Base-by-base conservation (phyloP, 306 rosid genomes). In the Gastrolobium villosum region DNA sequence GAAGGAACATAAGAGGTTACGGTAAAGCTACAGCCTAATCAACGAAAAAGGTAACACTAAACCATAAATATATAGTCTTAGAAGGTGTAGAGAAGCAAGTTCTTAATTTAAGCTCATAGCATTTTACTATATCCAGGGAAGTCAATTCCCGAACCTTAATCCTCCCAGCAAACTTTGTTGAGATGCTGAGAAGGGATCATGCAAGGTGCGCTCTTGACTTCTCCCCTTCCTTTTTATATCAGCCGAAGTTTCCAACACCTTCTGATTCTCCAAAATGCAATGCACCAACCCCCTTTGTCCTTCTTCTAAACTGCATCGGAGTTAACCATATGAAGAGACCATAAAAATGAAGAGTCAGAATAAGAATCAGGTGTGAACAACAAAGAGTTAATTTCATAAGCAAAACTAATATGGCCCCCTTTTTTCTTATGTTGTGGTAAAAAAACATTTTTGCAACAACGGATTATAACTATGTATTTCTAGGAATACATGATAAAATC, bases 71-170 rank as follows among this genome's bases (percentile, higher is more conserved):
- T 35, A n/a, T 10, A 7, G 80, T 80, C 75, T 70, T 39, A 30
- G 67, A 88, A 74, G 74, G 83, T 74, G 86, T 72, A 76, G 80
- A 69, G 66, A 72, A 81, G 84, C 5, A 80, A 75, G 82, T 82
- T 84, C 77, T 77, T 72, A 20, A 77, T 67, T 80, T 31, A 78
- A 84, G 87, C 64, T 74, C 79, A 65, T 64, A 61, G 74, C 79
- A 28, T 76, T 75, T 79, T 65, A 79, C 41, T 59, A 56, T 64
- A 69, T 52, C 45, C 34, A 63, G 86, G 87, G 93, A 95, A 95
- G 99, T 95, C 99, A 95, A 95, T 85, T 82, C 99, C 99, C 98
- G 99, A 95, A 95, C 99, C 99, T 89, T 84, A 87, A 84, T 89
- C 89, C 87, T 69, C 79, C 15, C 77, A 72, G 67, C 40, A n/a